Base-by-base conservation (phyloP, 768 basidiomycete species). In the Mycena leptocephala region DNA sequence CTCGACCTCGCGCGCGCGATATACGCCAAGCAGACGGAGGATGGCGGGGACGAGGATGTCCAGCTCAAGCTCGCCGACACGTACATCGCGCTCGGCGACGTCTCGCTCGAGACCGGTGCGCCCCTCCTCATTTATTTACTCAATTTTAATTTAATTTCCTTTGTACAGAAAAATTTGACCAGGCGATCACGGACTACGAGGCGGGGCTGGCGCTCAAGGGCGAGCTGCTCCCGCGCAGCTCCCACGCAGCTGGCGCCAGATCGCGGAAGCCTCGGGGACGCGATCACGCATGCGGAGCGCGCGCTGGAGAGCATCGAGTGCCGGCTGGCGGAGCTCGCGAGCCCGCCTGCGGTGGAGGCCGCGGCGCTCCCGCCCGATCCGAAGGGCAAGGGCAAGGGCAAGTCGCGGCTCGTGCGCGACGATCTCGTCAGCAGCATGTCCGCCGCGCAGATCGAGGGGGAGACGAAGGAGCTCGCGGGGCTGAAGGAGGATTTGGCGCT, bases 91-190 rank as follows among this genome's bases (percentile, higher is more conserved):
- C 89, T 99, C 9, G 98, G 98, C 0, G 98, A 99, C 82, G 95
- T 99, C n/a, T 97, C 96, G 26, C 87, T 98, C 72, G 98, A 99
- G 86, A 98, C 97, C 39, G 98, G 98, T 97, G 71, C 73, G 92
- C 79, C 43, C 22, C 43, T 33, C 18, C 41, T 32, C 18, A 6
- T 32, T 18, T 37, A 56, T 26, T 28, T 62, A 14, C 16, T 18
- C 9, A 59, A 33, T 72, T 67, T n/a, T 39, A 13, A 55, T 14
- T 76, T 72, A 22, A 56, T 64, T 62, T 33, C 22, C n/a, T n/a
- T n/a, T n/a, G n/a, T n/a, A 26, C 85, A 98, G 97, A 99, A 84
- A 98, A 98, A 87, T 98, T 99, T 82, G 95, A 97, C 77, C 96
- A 98, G 85, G 97, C 97, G 0, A 95, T 97, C 67, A 89, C 90